Percentiles rank a stretch among this genome's conserved stretches.
Evolutionary conservation across 192 early-diverging fungal species (phyloP).

Genomic region (Linnemannia elongata): DNA sequence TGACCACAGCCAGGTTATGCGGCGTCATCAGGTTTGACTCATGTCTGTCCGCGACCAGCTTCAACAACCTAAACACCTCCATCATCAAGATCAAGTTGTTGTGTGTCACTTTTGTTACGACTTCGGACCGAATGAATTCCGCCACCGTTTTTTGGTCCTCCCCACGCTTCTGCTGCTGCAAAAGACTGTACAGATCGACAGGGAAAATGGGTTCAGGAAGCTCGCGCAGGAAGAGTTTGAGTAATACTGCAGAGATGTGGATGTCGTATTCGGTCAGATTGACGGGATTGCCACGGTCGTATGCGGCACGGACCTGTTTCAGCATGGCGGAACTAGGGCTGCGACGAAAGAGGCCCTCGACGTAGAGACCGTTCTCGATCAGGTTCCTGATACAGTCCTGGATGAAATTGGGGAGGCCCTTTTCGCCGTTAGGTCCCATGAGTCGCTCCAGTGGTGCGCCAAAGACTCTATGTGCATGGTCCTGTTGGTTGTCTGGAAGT

Average conservation of each 20-base stretch:
- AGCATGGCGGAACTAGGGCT: conserved; percentile 83
- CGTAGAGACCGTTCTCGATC: conserved; percentile 70
- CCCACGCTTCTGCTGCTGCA: conserved; percentile 49
- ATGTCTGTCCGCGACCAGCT: conserved; percentile 75
- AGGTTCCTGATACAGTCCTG: conserved; percentile 81
- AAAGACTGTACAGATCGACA: conserved; percentile 68
- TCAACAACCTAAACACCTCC: conserved; percentile 80
- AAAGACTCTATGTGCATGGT: conserved; percentile 70
- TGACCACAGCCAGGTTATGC: conserved; percentile 85
- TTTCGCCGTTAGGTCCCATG: conserved; percentile 81
- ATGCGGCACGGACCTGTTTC: conserved; percentile 71
- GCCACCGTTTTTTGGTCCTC: conserved; percentile 39
- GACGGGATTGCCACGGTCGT: conserved; percentile 69
- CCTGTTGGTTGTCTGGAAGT: conserved; percentile 54
- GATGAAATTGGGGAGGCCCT: conserved; percentile 83
- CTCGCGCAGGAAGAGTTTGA: conserved; percentile 90
- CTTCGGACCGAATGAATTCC: conserved; percentile 51
- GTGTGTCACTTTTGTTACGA: conserved; percentile 59
- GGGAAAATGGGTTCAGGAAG: conserved; percentile 84
- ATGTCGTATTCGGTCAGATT: conserved; percentile 77
- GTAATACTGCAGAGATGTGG: conserved; percentile 83
- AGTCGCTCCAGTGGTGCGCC: conserved; percentile 80
- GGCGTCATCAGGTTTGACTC: conserved; percentile 87
- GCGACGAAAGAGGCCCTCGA: conserved; percentile 88
- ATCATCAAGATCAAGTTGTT: conserved; percentile 68